Base-by-base conservation (phyloP, 352 stramenopile species). In the Achlya hypogyna region DNA sequence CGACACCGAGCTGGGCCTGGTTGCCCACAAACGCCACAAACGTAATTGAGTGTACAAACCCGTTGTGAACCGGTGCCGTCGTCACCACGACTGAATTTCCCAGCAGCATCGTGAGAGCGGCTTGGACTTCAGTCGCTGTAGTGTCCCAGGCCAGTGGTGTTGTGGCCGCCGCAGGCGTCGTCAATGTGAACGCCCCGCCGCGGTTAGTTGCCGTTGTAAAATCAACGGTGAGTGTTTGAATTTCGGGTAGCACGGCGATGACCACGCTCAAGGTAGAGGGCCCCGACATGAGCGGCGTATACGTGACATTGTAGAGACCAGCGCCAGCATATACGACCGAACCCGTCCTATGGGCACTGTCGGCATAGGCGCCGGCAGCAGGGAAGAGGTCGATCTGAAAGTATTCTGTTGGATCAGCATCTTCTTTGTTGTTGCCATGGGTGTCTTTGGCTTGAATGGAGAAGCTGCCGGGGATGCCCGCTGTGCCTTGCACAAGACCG, bases 181-280 rank as follows among this genome's bases (percentile, higher is more conserved):
- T 72, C 16, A 98, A 75, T 5, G 73, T 78, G 69, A 97, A 98
- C 4, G 82, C 83, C 0, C 93, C 93, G 18, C 82, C 87, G 23
- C 88, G 87, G 23, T 85, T 76, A 4, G 75, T 74, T 5, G 78
- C 51, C 43, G 80, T 85, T 0, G 82, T 76, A 71, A 96, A 98
- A 2, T 75, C 54, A 1, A 86, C 89, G 5, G 77, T 88, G 9
- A 98, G 77, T 29, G 80, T 71, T 43, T 98, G 92, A 23, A 88
- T 77, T 69, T 97, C 89, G 0, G 78, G 76, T 0, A 78, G 67
- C 14, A 79, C 88, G 58, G 94, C 80, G 12, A 84, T 74, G 2
- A 93, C 84, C 6, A 98, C 75, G 0, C 78, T 79, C 28, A 98
- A 74, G 0, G 88, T 97, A 72, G 98, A 90, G 18, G 75, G 70